Percentiles rank a stretch among this genome's conserved stretches.
phyloP scores from a whole-genome alignment of 257 asterid species.

The Lycium ferocissimum region DNA sequence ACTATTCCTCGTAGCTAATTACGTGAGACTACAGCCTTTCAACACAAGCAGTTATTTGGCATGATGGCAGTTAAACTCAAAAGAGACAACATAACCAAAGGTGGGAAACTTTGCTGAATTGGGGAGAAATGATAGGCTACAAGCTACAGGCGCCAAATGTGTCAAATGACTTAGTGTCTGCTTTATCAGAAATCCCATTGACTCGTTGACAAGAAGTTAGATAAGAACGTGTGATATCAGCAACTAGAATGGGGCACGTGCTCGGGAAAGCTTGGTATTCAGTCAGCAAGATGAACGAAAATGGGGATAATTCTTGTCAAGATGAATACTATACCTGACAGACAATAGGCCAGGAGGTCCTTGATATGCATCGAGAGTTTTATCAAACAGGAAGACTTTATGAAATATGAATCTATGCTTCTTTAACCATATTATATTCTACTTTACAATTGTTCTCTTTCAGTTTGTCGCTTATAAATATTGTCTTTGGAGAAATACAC shows the following conservation, averaged over 20 bases:
- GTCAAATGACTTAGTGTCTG: conserved; percentile 9
- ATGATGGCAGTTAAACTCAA: not conserved
- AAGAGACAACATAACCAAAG: conserved; percentile 12
- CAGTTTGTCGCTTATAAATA: not conserved
- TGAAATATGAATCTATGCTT: not conserved
- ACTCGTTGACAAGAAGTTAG: not conserved
- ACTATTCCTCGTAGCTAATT: not conserved
- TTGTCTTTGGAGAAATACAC: conserved; percentile 3
- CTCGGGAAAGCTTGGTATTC: not conserved
- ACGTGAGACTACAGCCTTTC: conserved; percentile 18
- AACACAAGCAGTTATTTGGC: not conserved
- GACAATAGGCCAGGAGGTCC: conserved; percentile 18
- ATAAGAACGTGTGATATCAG: not conserved
- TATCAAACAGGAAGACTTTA: not conserved
- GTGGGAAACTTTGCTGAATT: not conserved
- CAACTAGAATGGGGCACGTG: not conserved
- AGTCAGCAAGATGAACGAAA: conserved; percentile 15
- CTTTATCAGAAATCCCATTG: conserved; percentile 9
- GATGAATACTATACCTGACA: conserved; percentile 8
- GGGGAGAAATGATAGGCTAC: conserved; percentile 16
- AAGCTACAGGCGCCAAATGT: conserved; percentile 15
- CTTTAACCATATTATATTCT: not conserved
- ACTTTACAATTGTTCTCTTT: not conserved
- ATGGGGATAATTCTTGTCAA: not conserved
- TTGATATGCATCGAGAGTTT: not conserved